phyloP scores from a whole-genome alignment of 345 rosid genomes.

The Ceriops zippeliana region DNA sequence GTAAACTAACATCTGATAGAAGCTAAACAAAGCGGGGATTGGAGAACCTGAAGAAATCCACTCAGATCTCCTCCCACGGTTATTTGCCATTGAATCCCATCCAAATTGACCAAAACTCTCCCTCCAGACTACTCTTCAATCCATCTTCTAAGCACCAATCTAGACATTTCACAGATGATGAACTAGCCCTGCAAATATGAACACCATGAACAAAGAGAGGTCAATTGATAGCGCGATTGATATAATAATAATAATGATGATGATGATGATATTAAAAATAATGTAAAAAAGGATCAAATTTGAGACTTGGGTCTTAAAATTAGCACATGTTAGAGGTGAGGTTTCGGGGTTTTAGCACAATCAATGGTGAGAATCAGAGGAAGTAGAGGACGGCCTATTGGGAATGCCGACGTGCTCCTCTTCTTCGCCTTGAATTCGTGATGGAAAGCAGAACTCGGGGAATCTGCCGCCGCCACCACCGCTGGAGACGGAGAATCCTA shows the following conservation, averaged over 20 bases:
- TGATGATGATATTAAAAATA: not conserved
- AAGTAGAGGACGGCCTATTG: constrained; percentile 73
- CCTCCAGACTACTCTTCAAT: constrained; percentile 21
- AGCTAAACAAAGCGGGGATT: constrained; percentile 40
- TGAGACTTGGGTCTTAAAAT: not conserved
- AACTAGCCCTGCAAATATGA: constrained; percentile 23
- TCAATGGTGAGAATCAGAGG: constrained; percentile 85
- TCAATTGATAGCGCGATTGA: not conserved
- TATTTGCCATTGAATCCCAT: constrained; percentile 45
- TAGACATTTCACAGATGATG: constrained; percentile 9
- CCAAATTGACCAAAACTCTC: constrained; percentile 30
- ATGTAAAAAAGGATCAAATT: not conserved
- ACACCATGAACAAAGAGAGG: not conserved
- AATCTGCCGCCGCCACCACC: constrained; percentile 37
- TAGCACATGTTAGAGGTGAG: constrained; percentile 44
- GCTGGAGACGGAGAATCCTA: constrained; percentile 45
- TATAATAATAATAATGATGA: not conserved
- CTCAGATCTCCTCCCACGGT: constrained; percentile 38
- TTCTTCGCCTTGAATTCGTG: constrained; percentile 84
- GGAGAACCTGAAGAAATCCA: constrained; percentile 42
- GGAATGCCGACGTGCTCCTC: constrained; percentile 76
- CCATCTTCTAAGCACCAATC: constrained; percentile 16
- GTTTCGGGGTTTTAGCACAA: constrained; percentile 7
- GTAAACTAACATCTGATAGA: constrained; percentile 11
- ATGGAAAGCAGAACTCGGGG: constrained; percentile 77